These are phyloP conservation scores for Lactifluus rugatus DNA, from an alignment of 768 basidiomycete species.

Conservation along the genomic window DNA sequence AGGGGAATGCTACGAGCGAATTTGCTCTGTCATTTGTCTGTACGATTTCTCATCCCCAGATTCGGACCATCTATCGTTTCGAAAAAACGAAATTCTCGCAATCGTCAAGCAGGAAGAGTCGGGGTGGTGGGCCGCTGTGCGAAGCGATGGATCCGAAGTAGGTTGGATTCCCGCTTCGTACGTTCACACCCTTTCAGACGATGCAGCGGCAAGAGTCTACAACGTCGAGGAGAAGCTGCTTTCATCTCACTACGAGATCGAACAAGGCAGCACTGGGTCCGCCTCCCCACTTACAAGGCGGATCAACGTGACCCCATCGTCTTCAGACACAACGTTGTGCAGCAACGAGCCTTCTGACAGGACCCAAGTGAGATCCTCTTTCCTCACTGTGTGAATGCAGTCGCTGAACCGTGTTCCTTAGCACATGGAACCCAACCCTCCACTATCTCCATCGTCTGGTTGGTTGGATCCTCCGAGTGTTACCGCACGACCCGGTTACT, in stretches of 20 bases:
- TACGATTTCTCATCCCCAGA: constrained; percentile 61
- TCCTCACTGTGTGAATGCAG: background rate
- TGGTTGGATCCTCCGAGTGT: background rate
- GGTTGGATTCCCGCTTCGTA: constrained; percentile 76
- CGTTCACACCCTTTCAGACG: constrained; percentile 44
- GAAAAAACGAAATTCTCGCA: constrained; percentile 55
- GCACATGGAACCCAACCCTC: background rate
- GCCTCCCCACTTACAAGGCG: constrained; percentile 28
- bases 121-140: constrained; percentile 79
- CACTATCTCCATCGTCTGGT: background rate
- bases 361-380: background rate
- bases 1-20: constrained; percentile 26
- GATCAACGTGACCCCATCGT: background rate
- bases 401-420: background rate
- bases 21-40: constrained; percentile 53
- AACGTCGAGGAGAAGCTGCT: constrained; percentile 34
- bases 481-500: background rate
- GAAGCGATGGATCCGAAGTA: constrained; percentile 38
- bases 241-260: constrained; percentile 38
- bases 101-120: constrained; percentile 59
- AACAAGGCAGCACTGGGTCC: constrained; percentile 31
- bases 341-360: constrained; percentile 3
- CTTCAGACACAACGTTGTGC: background rate
- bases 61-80: constrained; percentile 50
- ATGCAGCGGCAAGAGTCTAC: constrained; percentile 40